phyloP scores from a whole-genome alignment of 306 rosid genomes.

The Fragaria vesca region DNA sequence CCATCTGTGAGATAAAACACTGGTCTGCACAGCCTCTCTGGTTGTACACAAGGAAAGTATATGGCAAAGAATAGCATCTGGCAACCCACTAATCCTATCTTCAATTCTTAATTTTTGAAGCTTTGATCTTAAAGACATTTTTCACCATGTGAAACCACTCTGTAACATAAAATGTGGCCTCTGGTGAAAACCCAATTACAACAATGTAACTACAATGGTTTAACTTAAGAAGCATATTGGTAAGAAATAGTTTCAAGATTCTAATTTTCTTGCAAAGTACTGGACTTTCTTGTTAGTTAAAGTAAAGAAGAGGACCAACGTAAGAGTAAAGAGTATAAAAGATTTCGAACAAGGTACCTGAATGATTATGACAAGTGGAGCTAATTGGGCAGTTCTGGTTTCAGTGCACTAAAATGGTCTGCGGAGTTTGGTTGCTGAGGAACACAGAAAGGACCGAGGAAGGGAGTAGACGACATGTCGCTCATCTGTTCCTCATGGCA shows the following conservation, averaged over 20 bases:
- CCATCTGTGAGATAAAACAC: slow-evolving; percentile 9
- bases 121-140: background rate
- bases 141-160: background rate
- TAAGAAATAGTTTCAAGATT: background rate
- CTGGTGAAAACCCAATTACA: background rate
- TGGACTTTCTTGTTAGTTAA: background rate
- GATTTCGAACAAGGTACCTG: background rate
- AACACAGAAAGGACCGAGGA: background rate
- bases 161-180: background rate
- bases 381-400: background rate
- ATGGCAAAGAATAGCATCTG: slow-evolving; percentile 4
- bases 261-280: background rate
- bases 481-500: background rate
- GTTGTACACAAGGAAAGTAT: background rate
- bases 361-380: too few species aligned
- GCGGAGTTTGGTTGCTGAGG: background rate
- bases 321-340: background rate
- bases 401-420: background rate
- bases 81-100: slow-evolving; percentile 4
- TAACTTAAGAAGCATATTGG: too few species aligned
- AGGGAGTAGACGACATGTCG: background rate
- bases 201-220: too few species aligned
- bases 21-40: slow-evolving; percentile 2
- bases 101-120: background rate
- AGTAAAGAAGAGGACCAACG: background rate